Conservation (phyloP, 257 asterid genomes). For the Gentiana straminea region DNA sequence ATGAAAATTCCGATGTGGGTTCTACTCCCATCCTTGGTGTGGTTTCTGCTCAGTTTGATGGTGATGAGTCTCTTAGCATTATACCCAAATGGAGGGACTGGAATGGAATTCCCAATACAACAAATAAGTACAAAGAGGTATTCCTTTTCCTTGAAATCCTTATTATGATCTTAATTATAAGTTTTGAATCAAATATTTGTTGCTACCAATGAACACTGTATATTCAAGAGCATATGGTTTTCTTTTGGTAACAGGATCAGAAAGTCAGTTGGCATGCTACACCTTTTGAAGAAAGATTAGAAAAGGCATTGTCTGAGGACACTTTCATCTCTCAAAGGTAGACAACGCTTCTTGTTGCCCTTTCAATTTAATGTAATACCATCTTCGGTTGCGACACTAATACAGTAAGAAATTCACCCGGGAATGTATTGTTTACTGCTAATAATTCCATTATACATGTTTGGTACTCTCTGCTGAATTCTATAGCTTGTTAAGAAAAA, state of each 20-base stretch:
- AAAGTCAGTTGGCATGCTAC: conserved; percentile 96
- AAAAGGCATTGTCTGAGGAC: conserved; percentile 89
- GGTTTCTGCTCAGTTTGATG: conserved; percentile 93
- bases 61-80: conserved; percentile 38
- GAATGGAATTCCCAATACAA: conserved; percentile 90
- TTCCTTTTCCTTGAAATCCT: conserved; percentile 5
- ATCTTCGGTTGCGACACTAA: neutral
- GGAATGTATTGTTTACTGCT: too few species aligned
- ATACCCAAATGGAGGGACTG: conserved; percentile 86
- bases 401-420: too few species aligned
- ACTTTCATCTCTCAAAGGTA: conserved; percentile 58
- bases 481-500: too few species aligned
- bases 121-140: conserved; percentile 94
- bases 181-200: neutral
- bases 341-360: neutral
- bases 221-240: neutral
- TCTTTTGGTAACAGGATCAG: conserved; percentile 27
- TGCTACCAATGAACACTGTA: too few species aligned
- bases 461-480: too few species aligned
- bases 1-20: conserved; percentile 15
- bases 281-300: conserved; percentile 92
- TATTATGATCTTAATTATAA: neutral
- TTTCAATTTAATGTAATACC: neutral
- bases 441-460: too few species aligned
- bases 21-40: conserved; percentile 71